These are phyloP conservation scores for Balamuthia mandrillaris DNA, from an alignment of 208 protist genomes.

Conservation along the genomic window DNA sequence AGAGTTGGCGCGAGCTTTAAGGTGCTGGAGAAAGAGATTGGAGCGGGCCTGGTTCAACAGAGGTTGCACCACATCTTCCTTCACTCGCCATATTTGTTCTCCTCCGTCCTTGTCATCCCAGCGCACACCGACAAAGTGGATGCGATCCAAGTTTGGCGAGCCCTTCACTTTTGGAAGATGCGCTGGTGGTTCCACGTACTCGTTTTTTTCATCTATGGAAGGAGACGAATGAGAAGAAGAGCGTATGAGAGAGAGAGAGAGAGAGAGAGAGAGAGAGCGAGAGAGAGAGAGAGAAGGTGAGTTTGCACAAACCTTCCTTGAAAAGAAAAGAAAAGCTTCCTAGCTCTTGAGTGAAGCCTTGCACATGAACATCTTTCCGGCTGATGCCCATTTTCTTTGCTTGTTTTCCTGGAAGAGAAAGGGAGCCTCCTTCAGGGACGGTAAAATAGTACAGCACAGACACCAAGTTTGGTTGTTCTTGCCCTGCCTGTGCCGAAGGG, in stretches of 20 bases:
- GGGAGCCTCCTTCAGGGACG: neutral
- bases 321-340: neutral
- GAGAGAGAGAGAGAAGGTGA: neutral
- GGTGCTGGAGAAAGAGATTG: no score
- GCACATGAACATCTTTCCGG: neutral
- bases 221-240: neutral
- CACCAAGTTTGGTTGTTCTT: no score
- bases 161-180: neutral
- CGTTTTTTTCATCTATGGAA: neutral
- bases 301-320: neutral
- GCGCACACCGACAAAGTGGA: neutral
- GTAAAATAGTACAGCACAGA: slow-evolving; percentile 19
- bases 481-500: neutral
- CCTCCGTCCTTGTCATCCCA: no score
- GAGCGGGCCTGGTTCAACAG: no score
- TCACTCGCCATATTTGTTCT: no score
- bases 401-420: neutral
- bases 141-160: neutral
- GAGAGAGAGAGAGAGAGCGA: neutral
- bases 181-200: neutral
- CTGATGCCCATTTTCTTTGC: neutral
- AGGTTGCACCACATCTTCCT: no score
- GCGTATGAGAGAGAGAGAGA: neutral
- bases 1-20: no score
- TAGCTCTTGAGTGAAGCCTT: neutral